Base-by-base conservation (phyloP, 169 alveolate genomes). In the Eimeria praecox region DNA sequence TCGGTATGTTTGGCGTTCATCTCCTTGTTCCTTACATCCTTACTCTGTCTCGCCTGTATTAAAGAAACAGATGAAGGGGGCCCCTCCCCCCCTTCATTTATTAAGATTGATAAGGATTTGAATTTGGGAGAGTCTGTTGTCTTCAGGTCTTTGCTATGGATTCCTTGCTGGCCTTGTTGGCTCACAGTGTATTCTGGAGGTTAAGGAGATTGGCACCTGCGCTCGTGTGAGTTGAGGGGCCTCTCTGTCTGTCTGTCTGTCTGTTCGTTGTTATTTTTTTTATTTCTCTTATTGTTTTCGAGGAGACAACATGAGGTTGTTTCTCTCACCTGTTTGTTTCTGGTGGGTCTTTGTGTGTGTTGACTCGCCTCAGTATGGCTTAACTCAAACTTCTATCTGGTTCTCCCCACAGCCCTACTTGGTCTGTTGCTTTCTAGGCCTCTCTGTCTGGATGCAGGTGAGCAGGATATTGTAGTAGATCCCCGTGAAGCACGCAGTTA, bases 91-190 rank as follows among this genome's bases (percentile, higher is more conserved):
- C 12, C 69, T 59, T 22, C 69, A 59, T 22, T 59, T 22, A 5
- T 22, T 59, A n/a, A 2, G 69, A 18, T 22, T 59, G 69, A 59
- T 18, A 2, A 20, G 69, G n/a, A 18, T 14, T 22, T 6, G 69
- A 59, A 5, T 59, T 1, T 14, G 9, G 69, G n/a, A 9, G 35
- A 24, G 33, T 40, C 42, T 44, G 56, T 18, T 40, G 95, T 96
- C 82, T 49, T 77, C 97, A 44, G 98, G 98, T 33, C 92, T 97
- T 90, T 85, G 97, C 42, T 97, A 97, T 66, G 98, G 98, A 27
- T 96, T 97, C 77, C 96, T 97, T 49, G 98, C 98, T 54, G 98
- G 98, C 22, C 90, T 97, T 77, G 96, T 96, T 35, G 98, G 98
- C 42, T 97, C 98, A 35, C 98, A 97, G 85, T 97, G 98, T 71